Evolutionary conservation across 371 early-diverging fungal species (phyloP), one percentile per base, ranked within the genome.

Genomic region (Mucor velutinosus): DNA sequence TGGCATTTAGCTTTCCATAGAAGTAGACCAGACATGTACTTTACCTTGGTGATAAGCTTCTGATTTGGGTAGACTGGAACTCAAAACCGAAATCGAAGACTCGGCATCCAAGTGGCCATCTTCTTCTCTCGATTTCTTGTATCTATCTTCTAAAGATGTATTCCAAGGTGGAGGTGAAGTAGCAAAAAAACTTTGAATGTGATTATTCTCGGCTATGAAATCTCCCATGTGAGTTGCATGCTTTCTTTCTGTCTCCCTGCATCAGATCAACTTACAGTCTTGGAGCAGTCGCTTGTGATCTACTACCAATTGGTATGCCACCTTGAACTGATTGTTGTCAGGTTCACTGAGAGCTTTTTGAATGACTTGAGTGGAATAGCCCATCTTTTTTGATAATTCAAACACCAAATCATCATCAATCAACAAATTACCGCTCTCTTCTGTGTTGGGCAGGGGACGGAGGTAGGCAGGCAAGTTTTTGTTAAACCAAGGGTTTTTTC

Each of bases 401-500:
- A 72, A 66, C 10, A 95, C 87, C 55, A 95, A 87, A 3, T 83
- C 76, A 63, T 92, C 92, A 81, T 96, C 94, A 60, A 94, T 78
- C 10, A 84, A 79, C 19, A 78, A 76, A 64, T 86, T 77, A 32
- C 81, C 67, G 63, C 90, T 92, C 37, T 89, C 89, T 66, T 86
- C 88, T 58, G 89, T 83, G 53, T 83, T 76, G 64, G 92, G 89
- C 47, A 90, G 74, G 39, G 96, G 94, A 32, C 87, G 81, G 43
- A 98, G 86, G 74, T 98, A 98, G 53, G 91, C 97, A 37, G 98
- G 97, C 23, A 98, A 78, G 29, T 92, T 91, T 0, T 84, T 86
- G 51, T 90, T 90, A 71, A 97, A 98, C 97, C 97, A 98, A 33
- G 92, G 90, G 60, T 92, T 90, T 79, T 95, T 87, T 32, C 92